Evolutionary conservation across 192 early-diverging fungal genomes (phyloP).

Genomic region (Podila verticillata): DNA sequence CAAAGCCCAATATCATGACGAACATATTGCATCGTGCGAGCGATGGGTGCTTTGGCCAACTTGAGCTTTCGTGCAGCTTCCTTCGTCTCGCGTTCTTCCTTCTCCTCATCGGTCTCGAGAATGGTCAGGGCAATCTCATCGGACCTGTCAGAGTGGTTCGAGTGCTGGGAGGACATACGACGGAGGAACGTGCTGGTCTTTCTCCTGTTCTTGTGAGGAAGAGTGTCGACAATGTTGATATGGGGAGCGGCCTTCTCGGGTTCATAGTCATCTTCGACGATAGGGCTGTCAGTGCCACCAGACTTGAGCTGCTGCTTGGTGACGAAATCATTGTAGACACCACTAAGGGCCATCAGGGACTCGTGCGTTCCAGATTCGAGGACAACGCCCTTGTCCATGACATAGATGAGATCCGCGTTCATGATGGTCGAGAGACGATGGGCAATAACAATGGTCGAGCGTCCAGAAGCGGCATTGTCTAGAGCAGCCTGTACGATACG

Average conservation of each 20-base stretch:
- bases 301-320: conserved; percentile 65
- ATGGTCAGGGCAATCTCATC: conserved; percentile 13
- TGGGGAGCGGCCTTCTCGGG: background rate
- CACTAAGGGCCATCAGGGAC: conserved; percentile 65
- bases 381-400: conserved; percentile 72
- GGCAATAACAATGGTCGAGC: conserved; percentile 89
- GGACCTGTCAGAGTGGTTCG: conserved; percentile 37
- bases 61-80: conserved; percentile 37
- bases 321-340: conserved; percentile 67
- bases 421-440: conserved; percentile 86
- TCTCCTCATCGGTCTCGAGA: conserved; percentile 44
- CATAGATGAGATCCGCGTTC: no score
- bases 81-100: conserved; percentile 47
- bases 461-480: conserved; percentile 71
- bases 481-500: conserved; percentile 81
- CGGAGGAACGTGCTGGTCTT: no score
- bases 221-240: conserved; percentile 35
- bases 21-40: conserved; percentile 60
- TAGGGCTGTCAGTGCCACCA: conserved; percentile 27
- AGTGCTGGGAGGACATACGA: conserved; percentile 38
- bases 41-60: conserved; percentile 62
- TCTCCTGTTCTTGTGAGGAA: conserved; percentile 55
- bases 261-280: no score
- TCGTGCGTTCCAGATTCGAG: conserved; percentile 78
- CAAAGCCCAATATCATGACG: conserved; percentile 62